Conservation (phyloP, 495 filamentous ascomycete species). For the Symbiotaphrina buchneri region DNA sequence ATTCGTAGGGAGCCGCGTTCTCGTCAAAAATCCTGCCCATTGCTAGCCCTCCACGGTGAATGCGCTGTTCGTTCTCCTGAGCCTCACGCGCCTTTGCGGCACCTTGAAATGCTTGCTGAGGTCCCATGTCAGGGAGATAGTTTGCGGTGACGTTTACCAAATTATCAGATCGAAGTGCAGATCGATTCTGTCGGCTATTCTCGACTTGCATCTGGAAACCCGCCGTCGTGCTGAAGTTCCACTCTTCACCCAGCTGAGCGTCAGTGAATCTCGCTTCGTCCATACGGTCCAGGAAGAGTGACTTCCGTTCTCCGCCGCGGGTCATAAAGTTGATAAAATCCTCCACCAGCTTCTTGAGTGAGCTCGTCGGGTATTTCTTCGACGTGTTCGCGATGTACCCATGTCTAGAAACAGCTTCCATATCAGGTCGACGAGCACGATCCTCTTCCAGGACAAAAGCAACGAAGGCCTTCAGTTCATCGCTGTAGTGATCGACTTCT, state of each 20-base stretch:
- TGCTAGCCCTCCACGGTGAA: constrained; percentile 7
- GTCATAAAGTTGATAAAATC: constrained; percentile 75
- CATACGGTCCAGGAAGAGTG: constrained; percentile 49
- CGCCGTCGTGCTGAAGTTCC: constrained; percentile 83
- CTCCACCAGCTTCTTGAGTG: constrained; percentile 48
- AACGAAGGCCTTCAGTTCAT: constrained; percentile 53
- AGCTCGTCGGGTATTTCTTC: constrained; percentile 43
- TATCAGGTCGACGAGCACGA: constrained; percentile 49
- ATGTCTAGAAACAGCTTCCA: constrained; percentile 39
- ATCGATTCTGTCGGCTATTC: not conserved
- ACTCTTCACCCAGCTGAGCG: constrained; percentile 59
- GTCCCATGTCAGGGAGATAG: constrained; percentile 8
- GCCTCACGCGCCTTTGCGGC: no score
- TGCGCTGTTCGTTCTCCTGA: constrained; percentile 8
- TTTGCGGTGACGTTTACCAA: no score
- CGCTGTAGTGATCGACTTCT: constrained; percentile 53
- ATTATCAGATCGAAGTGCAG: no score
- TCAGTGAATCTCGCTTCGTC: no score
- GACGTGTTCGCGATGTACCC: constrained; percentile 38
- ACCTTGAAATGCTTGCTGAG: constrained; percentile 5
- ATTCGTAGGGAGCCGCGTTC: constrained; percentile 8
- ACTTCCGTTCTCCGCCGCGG: constrained; percentile 59
- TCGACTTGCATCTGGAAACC: constrained; percentile 42
- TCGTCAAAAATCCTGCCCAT: constrained; percentile 13
- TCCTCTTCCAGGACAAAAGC: constrained; percentile 58